A percentile compares a stretch with the other conserved stretches of the same genome.
These are phyloP conservation scores for Plasmodiophora brassicae DNA, from an alignment of 208 protist species.

Conservation along the genomic window DNA sequence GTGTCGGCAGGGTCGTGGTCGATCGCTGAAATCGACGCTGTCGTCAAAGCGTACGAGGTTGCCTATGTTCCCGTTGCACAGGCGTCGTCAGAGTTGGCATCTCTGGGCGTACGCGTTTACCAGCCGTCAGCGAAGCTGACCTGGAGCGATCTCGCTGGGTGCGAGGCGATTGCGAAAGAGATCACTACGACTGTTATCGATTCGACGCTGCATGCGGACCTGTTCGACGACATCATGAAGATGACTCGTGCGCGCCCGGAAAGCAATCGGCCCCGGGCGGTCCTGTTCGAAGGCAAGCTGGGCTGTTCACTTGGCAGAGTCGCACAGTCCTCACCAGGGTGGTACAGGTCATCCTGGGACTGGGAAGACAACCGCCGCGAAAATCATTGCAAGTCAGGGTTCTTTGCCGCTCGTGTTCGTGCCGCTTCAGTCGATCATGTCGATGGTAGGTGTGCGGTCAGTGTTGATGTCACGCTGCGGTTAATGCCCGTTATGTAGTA, in stretches of 20 bases:
- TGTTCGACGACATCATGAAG: slow-evolving; percentile 32
- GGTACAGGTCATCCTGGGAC: neutral
- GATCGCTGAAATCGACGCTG: neutral
- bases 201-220: neutral
- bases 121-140: neutral
- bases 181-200: slow-evolving; percentile 15
- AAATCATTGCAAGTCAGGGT: neutral
- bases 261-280: neutral
- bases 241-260: neutral
- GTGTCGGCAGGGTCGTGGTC: neutral
- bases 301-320: neutral
- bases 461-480: no score
- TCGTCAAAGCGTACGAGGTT: neutral
- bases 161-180: neutral
- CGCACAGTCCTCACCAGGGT: neutral
- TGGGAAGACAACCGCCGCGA: slow-evolving; percentile 17
- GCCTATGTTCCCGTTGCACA: neutral
- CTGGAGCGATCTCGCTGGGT: neutral
- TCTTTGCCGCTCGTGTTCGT: slow-evolving; percentile 5
- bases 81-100: neutral
- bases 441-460: no score
- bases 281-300: slow-evolving; percentile 8
- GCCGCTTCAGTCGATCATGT: slow-evolving; percentile 12
- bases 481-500: no score
- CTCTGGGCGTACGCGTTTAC: neutral